phyloP scores from a whole-genome alignment of 2,329 filamentous ascomycete genomes.

The Alternaria angustiovoidea region DNA sequence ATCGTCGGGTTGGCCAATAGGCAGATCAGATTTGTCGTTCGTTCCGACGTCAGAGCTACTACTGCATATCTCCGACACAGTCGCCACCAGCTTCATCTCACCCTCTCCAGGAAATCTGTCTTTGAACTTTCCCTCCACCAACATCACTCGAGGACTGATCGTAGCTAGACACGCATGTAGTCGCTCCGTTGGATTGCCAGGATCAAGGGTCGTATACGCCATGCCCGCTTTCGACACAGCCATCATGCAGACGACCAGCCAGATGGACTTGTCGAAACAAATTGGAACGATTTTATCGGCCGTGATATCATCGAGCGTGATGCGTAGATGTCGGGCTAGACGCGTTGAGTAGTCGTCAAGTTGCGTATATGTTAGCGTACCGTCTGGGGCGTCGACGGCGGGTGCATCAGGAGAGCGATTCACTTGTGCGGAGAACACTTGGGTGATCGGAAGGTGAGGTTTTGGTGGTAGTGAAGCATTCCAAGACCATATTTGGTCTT shows the following conservation, averaged over 20 bases:
- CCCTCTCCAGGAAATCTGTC: background rate
- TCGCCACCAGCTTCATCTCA: background rate
- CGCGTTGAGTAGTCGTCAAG: conserved; percentile 6
- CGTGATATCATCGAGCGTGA: background rate
- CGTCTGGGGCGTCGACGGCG: conserved; percentile 7
- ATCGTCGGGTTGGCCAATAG: conserved; percentile 6
- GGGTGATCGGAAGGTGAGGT: background rate
- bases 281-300: conserved; percentile 7
- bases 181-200: conserved; percentile 7
- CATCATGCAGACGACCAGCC: conserved; percentile 11
- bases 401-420: background rate
- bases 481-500: conserved; percentile 8
- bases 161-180: conserved; percentile 4
- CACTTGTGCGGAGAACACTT: conserved; percentile 5
- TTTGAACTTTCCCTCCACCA: background rate
- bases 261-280: conserved; percentile 12
- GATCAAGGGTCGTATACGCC: conserved; percentile 7
- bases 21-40: background rate
- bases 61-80: background rate
- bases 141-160: background rate
- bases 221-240: conserved; percentile 10
- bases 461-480: conserved; percentile 4
- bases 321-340: conserved; percentile 3
- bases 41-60: background rate
- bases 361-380: conserved; percentile 7